A percentile compares a stretch with the other conserved stretches of the same genome.
Evolutionary conservation across 129 eudicot genomes (phyloP).

Genomic region (Kitagawia praeruptora): DNA sequence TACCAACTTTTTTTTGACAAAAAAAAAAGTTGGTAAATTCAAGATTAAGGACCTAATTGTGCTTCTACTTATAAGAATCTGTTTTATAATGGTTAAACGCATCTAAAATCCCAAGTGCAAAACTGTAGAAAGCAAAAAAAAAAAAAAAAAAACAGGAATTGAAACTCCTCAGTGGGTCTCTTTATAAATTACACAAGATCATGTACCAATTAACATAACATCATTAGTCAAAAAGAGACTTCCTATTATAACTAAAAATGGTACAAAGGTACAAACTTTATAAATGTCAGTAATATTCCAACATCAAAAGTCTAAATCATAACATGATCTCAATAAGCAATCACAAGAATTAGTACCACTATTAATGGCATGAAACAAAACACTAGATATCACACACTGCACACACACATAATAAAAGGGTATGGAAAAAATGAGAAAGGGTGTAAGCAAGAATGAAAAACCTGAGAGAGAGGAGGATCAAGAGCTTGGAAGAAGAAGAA

Average conservation of each 20-base stretch:
- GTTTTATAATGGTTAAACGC: background rate
- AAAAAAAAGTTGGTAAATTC: too few relatives aligned
- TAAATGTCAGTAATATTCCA: background rate
- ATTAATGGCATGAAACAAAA: background rate
- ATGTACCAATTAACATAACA: background rate
- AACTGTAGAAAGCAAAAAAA: background rate
- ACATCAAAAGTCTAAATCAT: background rate
- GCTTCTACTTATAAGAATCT: background rate
- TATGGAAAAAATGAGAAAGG: background rate
- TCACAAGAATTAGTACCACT: background rate
- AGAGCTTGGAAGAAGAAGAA: conserved; percentile 41
- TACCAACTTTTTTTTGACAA: too few relatives aligned
- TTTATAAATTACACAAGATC: background rate
- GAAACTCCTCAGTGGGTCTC: background rate
- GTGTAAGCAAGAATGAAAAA: conserved; percentile 6
- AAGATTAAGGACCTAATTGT: too few relatives aligned
- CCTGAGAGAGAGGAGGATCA: conserved; percentile 66
- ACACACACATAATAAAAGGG: background rate
- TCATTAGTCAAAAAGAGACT: background rate
- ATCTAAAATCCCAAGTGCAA: background rate
- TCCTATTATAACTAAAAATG: background rate
- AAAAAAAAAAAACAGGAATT: background rate
- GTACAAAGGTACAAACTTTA: background rate
- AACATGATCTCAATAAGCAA: background rate
- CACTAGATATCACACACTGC: background rate